Conservation (phyloP, 179 eudicot genomes). For the Amaranthus tricolor region DNA sequence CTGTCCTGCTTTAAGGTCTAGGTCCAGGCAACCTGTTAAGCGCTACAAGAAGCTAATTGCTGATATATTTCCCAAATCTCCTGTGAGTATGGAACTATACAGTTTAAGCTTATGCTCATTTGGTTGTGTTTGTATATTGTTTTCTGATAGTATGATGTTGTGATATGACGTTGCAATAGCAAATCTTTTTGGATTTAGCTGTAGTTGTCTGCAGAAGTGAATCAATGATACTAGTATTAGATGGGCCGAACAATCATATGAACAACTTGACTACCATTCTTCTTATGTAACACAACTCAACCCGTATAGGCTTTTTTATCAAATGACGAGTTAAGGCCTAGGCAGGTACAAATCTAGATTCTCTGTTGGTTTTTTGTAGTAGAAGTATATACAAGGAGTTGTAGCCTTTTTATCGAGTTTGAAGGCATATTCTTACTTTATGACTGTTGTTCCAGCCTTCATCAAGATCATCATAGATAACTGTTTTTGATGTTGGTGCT, state of each 20-base stretch:
- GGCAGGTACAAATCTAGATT: no score
- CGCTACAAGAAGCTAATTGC: conserved; percentile 92
- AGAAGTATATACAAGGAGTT: not conserved
- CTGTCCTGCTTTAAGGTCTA: conserved; percentile 89
- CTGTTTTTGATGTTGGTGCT: not conserved
- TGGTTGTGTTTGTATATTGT: no score
- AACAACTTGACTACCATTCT: no score
- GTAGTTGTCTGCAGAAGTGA: not conserved
- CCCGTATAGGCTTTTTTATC: no score
- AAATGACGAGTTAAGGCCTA: no score
- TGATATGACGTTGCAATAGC: conserved; percentile 1
- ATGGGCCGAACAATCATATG: no score
- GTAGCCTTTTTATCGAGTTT: not conserved
- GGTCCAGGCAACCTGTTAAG: conserved; percentile 91
- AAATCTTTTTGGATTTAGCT: not conserved
- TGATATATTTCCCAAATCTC: conserved; percentile 89
- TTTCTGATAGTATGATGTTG: not conserved
- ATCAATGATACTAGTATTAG: no score
- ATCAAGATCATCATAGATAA: not conserved
- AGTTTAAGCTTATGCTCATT: no score
- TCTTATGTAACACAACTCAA: no score
- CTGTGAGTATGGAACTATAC: conserved; percentile 41
- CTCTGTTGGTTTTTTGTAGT: no score
- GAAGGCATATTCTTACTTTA: not conserved
- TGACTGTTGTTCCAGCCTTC: no score